Evolutionary conservation across 164 flowering plant species (phyloP), one percentile per base, ranked within the genome.

Genomic region (Aristolochia contorta): DNA sequence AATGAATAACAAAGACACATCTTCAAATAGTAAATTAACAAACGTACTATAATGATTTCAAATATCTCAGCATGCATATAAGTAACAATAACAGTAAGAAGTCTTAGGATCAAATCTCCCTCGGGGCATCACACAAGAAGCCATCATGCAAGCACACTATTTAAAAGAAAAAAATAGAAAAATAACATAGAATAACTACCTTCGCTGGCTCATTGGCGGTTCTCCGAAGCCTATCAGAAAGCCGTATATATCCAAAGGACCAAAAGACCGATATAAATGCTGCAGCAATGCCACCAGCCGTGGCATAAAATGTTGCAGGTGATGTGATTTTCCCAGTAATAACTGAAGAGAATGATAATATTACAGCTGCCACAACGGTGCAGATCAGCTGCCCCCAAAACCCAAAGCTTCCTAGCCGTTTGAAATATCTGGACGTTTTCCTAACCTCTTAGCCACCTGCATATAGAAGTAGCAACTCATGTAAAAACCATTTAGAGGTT

Each of bases 341-440:
- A 25, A 84, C 84, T 56, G 81, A 70, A 0, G 99, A 89, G 69
- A 94, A 94, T 0, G 99, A 85, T 24, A 94, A 85, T 57, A 94
- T 88, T 56, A 82, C 96, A 62, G 99, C 99, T 18, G 96, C 66
- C 25, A 89, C 95, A 32, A 82, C 59, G 22, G 99, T 85, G 74
- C 86, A 82, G 47, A 89, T 89, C 16, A 94, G 77, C 74, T 94
- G 99, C n/a, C 89, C 80, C 99, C 96, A 94, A 71, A 94, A 83
- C 58, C 96, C 99, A 55, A 89, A 72, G 72, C 74, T 79, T 3
- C 99, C 99, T 67, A 91, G 71, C 65, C 93, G 75, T 84, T 77
- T 89, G 80, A 94, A 91, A 67, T 84, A 75, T 71, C 87, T 84
- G 6, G 97, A 70, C 2, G 99, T 91, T 18, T 56, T 91, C 79